Conservation (phyloP, 305 asterid genomes). For the Fraxinus velutina region DNA sequence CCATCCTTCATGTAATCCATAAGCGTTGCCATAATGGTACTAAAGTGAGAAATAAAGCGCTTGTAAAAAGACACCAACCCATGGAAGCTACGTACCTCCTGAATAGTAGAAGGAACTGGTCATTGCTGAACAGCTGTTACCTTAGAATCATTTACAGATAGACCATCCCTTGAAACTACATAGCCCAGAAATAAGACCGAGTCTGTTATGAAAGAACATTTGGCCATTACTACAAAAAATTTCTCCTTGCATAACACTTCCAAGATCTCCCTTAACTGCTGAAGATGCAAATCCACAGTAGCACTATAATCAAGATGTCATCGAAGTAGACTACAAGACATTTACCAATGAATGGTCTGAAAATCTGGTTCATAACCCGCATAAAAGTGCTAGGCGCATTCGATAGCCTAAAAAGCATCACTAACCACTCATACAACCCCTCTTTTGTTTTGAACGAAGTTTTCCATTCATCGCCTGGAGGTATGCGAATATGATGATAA, state of each 20-base stretch:
- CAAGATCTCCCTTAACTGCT: neutral
- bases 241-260: neutral
- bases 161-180: neutral
- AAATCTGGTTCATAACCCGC: neutral
- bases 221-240: neutral
- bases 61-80: neutral
- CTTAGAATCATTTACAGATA: neutral
- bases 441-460: neutral
- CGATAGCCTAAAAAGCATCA: conserved; percentile 11
- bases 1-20: neutral
- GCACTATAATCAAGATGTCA: neutral
- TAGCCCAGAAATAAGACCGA: neutral
- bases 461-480: too few relatives aligned
- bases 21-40: neutral
- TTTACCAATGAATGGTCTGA: neutral
- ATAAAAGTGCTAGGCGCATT: conserved; percentile 15
- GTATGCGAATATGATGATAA: conserved; percentile 13
- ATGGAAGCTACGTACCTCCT: neutral
- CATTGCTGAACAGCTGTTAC: neutral
- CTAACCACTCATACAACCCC: conserved; percentile 14
- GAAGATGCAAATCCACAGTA: neutral
- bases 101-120: neutral
- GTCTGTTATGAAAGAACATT: neutral
- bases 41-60: neutral
- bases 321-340: conserved; percentile 6